Percentiles rank a stretch among this genome's conserved stretches.
These are phyloP conservation scores for Phyllosticta citrichinensis DNA, from an alignment of 2,329 filamentous ascomycete genomes.

Conservation along the genomic window DNA sequence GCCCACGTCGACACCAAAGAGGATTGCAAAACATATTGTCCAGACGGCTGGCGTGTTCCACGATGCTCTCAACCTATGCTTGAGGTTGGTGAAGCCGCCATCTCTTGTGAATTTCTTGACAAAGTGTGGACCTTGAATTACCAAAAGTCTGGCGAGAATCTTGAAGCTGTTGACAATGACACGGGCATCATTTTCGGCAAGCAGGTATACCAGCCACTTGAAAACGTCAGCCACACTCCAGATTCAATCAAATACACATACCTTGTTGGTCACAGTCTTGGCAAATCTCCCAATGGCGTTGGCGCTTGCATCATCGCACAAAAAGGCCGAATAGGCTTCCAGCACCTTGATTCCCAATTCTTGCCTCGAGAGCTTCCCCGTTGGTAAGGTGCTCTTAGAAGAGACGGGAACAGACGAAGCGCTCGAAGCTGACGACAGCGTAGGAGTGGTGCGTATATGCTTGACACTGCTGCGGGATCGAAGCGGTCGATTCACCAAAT, in stretches of 20 bases:
- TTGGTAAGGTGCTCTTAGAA: neutral
- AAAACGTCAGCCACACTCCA: conserved; percentile 21
- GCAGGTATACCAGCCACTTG: conserved; percentile 82
- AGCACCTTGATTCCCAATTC: conserved; percentile 67
- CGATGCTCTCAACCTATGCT: conserved; percentile 70
- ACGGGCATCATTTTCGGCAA: conserved; percentile 76
- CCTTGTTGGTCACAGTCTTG: conserved; percentile 89
- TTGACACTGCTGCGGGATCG: conserved; percentile 24
- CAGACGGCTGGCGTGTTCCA: conserved; percentile 81
- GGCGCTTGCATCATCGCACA: conserved; percentile 63
- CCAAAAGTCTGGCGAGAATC: conserved; percentile 72
- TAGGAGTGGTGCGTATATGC: conserved; percentile 19
- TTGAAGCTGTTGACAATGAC: conserved; percentile 72
- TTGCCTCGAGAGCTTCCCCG: conserved; percentile 43
- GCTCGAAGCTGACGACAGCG: conserved; percentile 19
- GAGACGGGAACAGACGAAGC: conserved; percentile 13
- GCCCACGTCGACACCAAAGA: conserved; percentile 76
- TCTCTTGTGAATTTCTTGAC: conserved; percentile 82
- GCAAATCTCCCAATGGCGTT: conserved; percentile 76
- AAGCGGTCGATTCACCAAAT: conserved; percentile 25
- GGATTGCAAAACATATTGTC: conserved; percentile 77
- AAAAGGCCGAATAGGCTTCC: conserved; percentile 63
- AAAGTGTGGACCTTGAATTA: conserved; percentile 72
- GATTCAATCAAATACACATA: conserved; percentile 30
- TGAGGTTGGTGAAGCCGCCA: conserved; percentile 80